Percentiles rank a stretch among this genome's conserved stretches.
These are phyloP conservation scores for Phytophthora tubulina DNA, from an alignment of 352 stramenopile genomes.

Conservation along the genomic window DNA sequence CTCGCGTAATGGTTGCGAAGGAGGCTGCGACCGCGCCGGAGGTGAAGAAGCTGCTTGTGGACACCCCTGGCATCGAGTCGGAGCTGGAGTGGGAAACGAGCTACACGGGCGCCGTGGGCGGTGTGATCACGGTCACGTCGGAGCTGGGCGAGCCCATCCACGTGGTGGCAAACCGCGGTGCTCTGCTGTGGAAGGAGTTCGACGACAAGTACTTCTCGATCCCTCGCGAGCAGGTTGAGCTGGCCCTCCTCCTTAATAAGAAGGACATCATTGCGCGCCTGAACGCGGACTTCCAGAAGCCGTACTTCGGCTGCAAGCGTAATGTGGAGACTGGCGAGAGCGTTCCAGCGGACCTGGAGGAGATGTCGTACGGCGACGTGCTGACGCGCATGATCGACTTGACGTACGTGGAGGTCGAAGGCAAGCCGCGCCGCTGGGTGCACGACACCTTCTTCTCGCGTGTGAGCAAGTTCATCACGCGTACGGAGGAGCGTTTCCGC, in stretches of 20 bases:
- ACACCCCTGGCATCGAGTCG: constrained; percentile 76
- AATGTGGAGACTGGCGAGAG: constrained; percentile 48
- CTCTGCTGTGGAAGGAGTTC: constrained; percentile 84
- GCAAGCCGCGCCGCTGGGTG: constrained; percentile 74
- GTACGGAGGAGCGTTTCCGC: constrained; percentile 74
- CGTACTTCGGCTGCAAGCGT: constrained; percentile 83
- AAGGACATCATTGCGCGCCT: constrained; percentile 77
- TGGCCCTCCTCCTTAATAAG: constrained; percentile 77
- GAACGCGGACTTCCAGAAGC: constrained; percentile 92
- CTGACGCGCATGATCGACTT: constrained; percentile 79
- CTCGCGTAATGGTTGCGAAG: constrained; percentile 88
- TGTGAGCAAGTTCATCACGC: constrained; percentile 76
- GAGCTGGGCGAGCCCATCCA: constrained; percentile 90
- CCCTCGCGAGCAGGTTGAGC: constrained; percentile 72
- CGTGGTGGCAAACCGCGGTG: constrained; percentile 84
- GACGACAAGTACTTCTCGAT: constrained; percentile 90
- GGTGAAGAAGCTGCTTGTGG: constrained; percentile 88
- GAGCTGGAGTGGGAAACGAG: constrained; percentile 84
- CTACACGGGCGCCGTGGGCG: constrained; percentile 74
- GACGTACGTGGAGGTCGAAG: constrained; percentile 72
- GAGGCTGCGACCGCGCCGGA: constrained; percentile 85
- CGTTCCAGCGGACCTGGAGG: constrained; percentile 66
- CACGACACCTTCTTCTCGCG: constrained; percentile 74
- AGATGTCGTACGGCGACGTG: constrained; percentile 90
- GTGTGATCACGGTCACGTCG: constrained; percentile 85